Percentiles rank a stretch among this genome's conserved stretches.
phyloP scores from a whole-genome alignment of 441 rosid genomes.

The Pelargonium myrrhifolium region DNA sequence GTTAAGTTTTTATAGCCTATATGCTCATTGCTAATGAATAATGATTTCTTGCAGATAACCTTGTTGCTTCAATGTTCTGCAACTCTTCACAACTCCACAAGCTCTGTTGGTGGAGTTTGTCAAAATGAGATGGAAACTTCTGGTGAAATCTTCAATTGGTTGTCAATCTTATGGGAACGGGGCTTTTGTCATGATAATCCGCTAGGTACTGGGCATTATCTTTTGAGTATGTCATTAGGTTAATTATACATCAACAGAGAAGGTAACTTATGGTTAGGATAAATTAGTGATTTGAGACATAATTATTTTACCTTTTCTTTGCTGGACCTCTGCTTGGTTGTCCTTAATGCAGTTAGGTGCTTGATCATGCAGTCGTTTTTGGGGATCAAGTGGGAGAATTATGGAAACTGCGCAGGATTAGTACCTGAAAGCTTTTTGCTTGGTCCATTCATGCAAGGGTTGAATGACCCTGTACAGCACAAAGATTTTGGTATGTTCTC shows the following conservation, averaged over 20 bases:
- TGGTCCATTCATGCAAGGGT: slow-evolving; percentile 72
- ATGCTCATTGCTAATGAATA: slow-evolving; percentile 17
- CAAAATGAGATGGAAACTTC: slow-evolving; percentile 32
- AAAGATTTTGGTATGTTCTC: slow-evolving; percentile 76
- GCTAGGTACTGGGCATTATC: slow-evolving; percentile 44
- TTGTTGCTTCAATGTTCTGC: slow-evolving; percentile 61
- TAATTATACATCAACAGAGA: background rate
- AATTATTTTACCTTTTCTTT: background rate
- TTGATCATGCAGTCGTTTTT: slow-evolving; percentile 86
- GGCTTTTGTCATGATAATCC: slow-evolving; percentile 94
- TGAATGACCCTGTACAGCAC: slow-evolving; percentile 87
- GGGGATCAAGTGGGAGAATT: slow-evolving; percentile 62
- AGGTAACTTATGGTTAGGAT: background rate
- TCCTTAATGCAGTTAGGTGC: slow-evolving; percentile 72
- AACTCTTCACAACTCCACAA: slow-evolving; percentile 36
- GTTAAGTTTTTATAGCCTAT: slow-evolving; percentile 8
- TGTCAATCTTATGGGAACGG: slow-evolving; percentile 75
- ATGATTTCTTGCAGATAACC: slow-evolving; percentile 58
- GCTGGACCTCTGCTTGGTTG: slow-evolving; percentile 16
- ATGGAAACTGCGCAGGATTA: slow-evolving; percentile 44
- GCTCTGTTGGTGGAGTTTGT: slow-evolving; percentile 26
- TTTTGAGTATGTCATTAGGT: slow-evolving; percentile 13
- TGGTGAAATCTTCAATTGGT: slow-evolving; percentile 58
- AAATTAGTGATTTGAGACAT: background rate
- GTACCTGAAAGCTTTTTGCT: slow-evolving; percentile 72